These are phyloP conservation scores for Colletotrichum endophyticum DNA, from an alignment of 2,329 filamentous ascomycete genomes.

Conservation along the genomic window DNA sequence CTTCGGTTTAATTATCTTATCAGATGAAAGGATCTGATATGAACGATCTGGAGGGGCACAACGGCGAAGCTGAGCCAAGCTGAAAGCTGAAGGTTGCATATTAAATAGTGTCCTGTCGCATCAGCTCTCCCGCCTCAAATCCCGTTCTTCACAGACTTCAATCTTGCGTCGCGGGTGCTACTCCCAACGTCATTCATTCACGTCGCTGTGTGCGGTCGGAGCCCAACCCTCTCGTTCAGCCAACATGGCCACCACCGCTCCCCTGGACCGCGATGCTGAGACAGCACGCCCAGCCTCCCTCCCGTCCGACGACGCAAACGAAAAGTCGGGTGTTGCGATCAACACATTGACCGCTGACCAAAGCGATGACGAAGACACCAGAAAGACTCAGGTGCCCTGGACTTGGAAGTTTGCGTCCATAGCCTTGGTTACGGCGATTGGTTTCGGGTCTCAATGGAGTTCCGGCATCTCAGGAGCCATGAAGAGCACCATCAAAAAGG, in stretches of 20 bases:
- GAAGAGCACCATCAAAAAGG: constrained; percentile 66
- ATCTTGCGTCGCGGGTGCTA: neutral
- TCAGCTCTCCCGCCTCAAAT: neutral
- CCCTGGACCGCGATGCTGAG: neutral
- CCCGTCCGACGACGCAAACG: neutral
- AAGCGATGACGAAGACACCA: neutral
- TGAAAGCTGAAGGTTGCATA: neutral
- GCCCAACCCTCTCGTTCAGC: neutral
- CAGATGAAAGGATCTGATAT: neutral
- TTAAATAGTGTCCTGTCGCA: neutral
- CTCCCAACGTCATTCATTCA: neutral
- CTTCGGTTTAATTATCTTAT: neutral
- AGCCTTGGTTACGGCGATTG: constrained; percentile 56
- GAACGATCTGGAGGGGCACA: neutral
- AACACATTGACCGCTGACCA: neutral
- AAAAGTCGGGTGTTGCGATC: neutral
- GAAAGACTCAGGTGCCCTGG: neutral
- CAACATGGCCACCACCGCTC: neutral
- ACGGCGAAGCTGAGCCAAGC: neutral
- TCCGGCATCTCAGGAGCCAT: constrained; percentile 63
- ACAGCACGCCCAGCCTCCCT: neutral
- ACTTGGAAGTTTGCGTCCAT: constrained; percentile 39
- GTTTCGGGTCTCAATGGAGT: constrained; percentile 66
- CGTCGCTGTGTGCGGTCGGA: neutral
- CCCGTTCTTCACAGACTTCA: neutral